Conservation (phyloP, 2,329 filamentous ascomycete species). For the Colletotrichum sp. region DNA sequence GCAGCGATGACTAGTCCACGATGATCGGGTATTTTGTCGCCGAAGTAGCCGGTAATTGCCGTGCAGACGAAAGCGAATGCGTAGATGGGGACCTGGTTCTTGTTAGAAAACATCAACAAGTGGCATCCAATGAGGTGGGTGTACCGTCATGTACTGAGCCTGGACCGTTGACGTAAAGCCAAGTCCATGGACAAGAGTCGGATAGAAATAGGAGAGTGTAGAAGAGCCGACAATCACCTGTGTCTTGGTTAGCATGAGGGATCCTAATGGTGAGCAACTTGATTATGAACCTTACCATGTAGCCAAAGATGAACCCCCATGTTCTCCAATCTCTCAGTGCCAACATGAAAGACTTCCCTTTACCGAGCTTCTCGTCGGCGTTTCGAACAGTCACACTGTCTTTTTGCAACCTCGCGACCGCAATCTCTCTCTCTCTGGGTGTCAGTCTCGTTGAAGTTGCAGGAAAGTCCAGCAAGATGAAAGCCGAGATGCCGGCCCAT, state of each 20-base stretch:
- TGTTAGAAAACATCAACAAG: not conserved
- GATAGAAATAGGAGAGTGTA: constrained; percentile 37
- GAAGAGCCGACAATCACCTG: constrained; percentile 34
- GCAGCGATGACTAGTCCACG: constrained; percentile 51
- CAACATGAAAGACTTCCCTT: constrained; percentile 18
- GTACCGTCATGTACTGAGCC: constrained; percentile 43
- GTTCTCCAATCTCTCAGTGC: constrained; percentile 42
- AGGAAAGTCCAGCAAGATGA: constrained; percentile 73
- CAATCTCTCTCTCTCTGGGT: constrained; percentile 64
- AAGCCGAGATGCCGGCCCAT: constrained; percentile 65
- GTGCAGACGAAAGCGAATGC: constrained; percentile 56
- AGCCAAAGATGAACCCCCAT: constrained; percentile 43
- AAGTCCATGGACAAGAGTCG: constrained; percentile 34
- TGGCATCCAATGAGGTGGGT: rapidly evolving
- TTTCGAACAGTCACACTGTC: constrained; percentile 67
- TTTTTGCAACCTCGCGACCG: constrained; percentile 60
- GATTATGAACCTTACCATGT: constrained; percentile 35
- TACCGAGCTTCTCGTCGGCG: constrained; percentile 52
- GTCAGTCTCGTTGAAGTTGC: constrained; percentile 54
- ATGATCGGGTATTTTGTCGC: constrained; percentile 46
- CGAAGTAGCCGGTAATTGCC: constrained; percentile 49
- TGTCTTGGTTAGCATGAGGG: constrained; percentile 24
- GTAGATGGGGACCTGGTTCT: constrained; percentile 50
- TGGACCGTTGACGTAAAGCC: constrained; percentile 29
- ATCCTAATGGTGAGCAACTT: not conserved